Percentiles rank a stretch among this genome's conserved stretches.
Evolutionary conservation across 768 basidiomycete genomes (phyloP).

Genomic region (Ramaria rubella): DNA sequence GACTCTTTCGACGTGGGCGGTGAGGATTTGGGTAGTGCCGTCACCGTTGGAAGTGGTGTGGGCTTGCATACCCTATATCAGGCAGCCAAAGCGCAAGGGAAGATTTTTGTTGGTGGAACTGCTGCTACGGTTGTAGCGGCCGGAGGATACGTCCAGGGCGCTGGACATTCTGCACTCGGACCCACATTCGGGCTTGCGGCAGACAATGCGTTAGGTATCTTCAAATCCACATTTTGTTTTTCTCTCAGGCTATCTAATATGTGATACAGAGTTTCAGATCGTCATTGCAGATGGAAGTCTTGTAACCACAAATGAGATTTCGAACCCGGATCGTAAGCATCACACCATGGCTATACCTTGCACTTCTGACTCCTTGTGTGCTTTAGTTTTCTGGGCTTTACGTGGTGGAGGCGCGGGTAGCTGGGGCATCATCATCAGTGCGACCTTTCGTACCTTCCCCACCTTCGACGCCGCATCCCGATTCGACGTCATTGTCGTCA

Average conservation of each 20-base stretch:
- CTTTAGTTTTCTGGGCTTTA: slow-evolving; percentile 19
- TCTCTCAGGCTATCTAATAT: not conserved
- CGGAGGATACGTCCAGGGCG: slow-evolving; percentile 31
- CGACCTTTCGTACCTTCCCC: slow-evolving; percentile 30
- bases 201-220: slow-evolving; percentile 24
- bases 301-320: slow-evolving; percentile 20
- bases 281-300: slow-evolving; percentile 27
- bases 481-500: not conserved
- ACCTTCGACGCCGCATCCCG: slow-evolving; percentile 23
- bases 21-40: slow-evolving; percentile 21
- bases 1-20: slow-evolving; percentile 16
- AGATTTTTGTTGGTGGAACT: slow-evolving; percentile 22
- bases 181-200: slow-evolving; percentile 23
- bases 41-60: slow-evolving; percentile 27
- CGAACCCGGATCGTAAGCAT: slow-evolving; percentile 22
- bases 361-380: not conserved
- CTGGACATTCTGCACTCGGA: slow-evolving; percentile 24
- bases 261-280: slow-evolving; percentile 21
- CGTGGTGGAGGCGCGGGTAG: slow-evolving; percentile 24
- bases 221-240: not conserved
- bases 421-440: slow-evolving; percentile 34
- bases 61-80: slow-evolving; percentile 18
- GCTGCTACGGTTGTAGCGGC: slow-evolving; percentile 25
- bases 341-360: not conserved
- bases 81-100: slow-evolving; percentile 17